Base-by-base conservation (phyloP, 768 basidiomycete species). In the Sporobolomyces roseus region DNA sequence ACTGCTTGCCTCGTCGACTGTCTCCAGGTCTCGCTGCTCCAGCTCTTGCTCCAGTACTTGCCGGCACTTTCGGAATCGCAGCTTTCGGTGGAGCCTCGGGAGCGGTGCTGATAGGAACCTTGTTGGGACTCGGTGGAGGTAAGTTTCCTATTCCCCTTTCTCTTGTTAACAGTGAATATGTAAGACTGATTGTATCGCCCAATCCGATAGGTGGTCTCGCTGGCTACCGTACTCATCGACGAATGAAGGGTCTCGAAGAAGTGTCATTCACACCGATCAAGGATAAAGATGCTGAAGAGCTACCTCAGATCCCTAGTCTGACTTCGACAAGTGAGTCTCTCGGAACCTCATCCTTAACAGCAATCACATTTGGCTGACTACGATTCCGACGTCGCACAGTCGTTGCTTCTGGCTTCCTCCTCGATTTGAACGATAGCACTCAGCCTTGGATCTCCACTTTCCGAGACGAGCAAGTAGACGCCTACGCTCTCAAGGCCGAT, bases 401-500 rank as follows among this genome's bases (percentile, higher is more conserved):
- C 65, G 74, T 80, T 61, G 79, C 80, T 0, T 80, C 81, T 4
- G 82, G 82, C 25, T 75, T 82, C 10, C 75, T 81, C 23, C 74
- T 80, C 29, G 78, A 80, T 5, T 63, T 65, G 12, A 77, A 75
- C n/a, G 81, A 82, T 74, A 78, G 75, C 21, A 68, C 80, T 49
- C 72, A 75, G 19, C 78, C 80, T 0, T 81, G 73, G 63, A 61
- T 62, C 12, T 17, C 66, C 8, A 70, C 71, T 21, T 73, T 73
- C 38, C 38, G 56, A 13, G 21, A 64, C 0, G 41, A 74, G 30
- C 38, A 76, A 16, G 67, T 79, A n/a, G 81, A 82, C 68, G 78
- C 80, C 6, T 82, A 77, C 65, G 75, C 80, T 0, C 68, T 81
- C 36, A 75, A 79, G 35, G 79, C 77, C 45, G 80, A 81, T 49